A percentile compares a stretch with the other conserved stretches of the same genome.
Conservation (phyloP, 305 asterid genomes). For the Fraxinus sp. region DNA sequence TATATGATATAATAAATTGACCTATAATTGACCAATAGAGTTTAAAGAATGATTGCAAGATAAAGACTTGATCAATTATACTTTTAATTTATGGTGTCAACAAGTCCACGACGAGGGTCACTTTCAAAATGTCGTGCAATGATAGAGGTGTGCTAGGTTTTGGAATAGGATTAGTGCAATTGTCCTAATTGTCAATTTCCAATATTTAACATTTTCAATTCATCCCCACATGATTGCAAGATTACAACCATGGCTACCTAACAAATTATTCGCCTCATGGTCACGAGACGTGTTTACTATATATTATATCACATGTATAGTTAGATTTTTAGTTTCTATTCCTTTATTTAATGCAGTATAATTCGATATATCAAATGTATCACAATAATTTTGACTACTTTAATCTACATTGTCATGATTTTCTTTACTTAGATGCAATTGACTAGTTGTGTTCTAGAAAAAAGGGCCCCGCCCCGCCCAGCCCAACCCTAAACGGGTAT, state of each 20-base stretch:
- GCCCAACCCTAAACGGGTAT: too few species aligned
- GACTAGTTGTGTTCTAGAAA: not conserved
- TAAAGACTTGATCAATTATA: not conserved
- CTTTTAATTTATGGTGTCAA: not conserved
- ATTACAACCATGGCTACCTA: not conserved
- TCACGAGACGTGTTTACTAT: not conserved
- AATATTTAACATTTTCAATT: not conserved
- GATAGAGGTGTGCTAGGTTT: not conserved
- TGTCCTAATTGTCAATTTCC: not conserved
- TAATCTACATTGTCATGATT: not conserved
- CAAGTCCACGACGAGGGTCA: slow-evolving; percentile 4
- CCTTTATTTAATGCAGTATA: not conserved
- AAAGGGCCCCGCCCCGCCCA: not conserved
- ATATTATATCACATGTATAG: not conserved
- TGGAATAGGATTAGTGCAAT: not conserved
- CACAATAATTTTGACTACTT: not conserved
- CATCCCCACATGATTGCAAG: not conserved
- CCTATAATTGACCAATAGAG: not conserved
- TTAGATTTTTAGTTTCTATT: not conserved
- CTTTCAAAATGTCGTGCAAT: slow-evolving; percentile 14
- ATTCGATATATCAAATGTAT: not conserved
- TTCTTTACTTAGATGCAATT: not conserved
- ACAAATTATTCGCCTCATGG: not conserved
- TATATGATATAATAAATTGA: not conserved
- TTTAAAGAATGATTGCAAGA: not conserved